A percentile compares a stretch with the other conserved stretches of the same genome.
Evolutionary conservation across 257 asterid genomes (phyloP).

Genomic region (Solanum tacnaense): DNA sequence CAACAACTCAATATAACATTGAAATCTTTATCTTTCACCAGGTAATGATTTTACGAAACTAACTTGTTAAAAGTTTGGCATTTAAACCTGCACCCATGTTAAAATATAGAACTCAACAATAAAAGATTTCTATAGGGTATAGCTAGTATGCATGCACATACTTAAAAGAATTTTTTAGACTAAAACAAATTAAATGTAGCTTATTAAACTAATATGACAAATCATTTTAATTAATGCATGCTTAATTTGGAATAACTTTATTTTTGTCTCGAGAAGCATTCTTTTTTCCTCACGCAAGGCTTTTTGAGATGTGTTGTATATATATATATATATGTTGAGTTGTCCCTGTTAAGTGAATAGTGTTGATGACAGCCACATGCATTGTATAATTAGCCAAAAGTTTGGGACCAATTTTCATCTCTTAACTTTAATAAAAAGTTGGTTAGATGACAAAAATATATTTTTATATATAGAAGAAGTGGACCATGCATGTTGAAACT

Average conservation of each 20-base stretch:
- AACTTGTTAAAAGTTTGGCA: background rate
- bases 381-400: slow-evolving; percentile 4
- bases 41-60: background rate
- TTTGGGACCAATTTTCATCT: slow-evolving; percentile 1
- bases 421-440: background rate
- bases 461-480: background rate
- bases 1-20: background rate
- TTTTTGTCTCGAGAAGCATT: background rate
- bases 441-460: background rate
- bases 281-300: background rate
- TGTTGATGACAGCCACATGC: slow-evolving; percentile 11
- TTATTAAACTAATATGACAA: background rate
- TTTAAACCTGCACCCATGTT: background rate
- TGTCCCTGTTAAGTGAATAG: slow-evolving; percentile 10
- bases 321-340: slow-evolving; percentile 2
- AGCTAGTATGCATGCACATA: background rate
- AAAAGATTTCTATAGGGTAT: background rate
- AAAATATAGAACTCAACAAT: background rate
- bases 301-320: background rate
- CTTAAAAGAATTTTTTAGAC: background rate
- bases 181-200: background rate
- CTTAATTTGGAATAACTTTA: background rate
- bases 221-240: background rate
- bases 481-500: slow-evolving; percentile 15
- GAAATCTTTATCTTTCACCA: background rate